These are phyloP conservation scores for Amanita molliuscula DNA, from an alignment of 768 basidiomycete species.

Conservation along the genomic window DNA sequence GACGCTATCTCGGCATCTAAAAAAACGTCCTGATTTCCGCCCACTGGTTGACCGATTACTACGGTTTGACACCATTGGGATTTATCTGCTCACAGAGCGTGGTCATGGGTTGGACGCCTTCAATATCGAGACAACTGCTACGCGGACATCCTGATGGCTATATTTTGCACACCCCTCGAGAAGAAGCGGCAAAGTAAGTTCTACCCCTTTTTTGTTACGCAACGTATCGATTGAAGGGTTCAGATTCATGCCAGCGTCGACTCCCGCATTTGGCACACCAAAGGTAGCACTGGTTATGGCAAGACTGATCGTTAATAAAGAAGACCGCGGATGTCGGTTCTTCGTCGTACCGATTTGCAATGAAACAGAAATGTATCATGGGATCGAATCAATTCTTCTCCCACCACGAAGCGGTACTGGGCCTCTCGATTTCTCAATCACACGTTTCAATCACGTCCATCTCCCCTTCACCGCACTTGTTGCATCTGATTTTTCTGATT, in stretches of 20 bases:
- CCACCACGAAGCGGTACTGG: constrained; percentile 41
- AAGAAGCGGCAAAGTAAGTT: constrained; percentile 49
- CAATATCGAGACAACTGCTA: constrained; percentile 54
- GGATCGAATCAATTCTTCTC: constrained; percentile 38
- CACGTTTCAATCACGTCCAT: constrained; percentile 41
- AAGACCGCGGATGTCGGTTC: constrained; percentile 40
- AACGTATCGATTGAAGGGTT: neutral
- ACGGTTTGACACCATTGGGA: constrained; percentile 41
- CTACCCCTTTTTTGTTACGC: neutral
- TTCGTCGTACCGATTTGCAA: constrained; percentile 49
- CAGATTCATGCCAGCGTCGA: constrained; percentile 53
- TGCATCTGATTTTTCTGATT: constrained; percentile 30
- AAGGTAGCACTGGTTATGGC: constrained; percentile 52
- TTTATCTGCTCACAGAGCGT: constrained; percentile 44
- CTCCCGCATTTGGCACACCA: constrained; percentile 39
- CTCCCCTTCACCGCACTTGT: constrained; percentile 42
- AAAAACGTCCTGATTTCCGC: constrained; percentile 36
- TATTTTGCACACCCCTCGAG: constrained; percentile 43
- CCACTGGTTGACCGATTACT: constrained; percentile 40
- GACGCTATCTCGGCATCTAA: constrained; percentile 39
- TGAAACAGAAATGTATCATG: constrained; percentile 40
- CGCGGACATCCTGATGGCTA: constrained; percentile 37
- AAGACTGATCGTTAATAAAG: constrained; percentile 36
- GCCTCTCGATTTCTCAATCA: constrained; percentile 49
- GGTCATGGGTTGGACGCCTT: constrained; percentile 53